These are phyloP conservation scores for Daldinia vernicosa DNA, from an alignment of 495 filamentous ascomycete genomes.

Conservation along the genomic window DNA sequence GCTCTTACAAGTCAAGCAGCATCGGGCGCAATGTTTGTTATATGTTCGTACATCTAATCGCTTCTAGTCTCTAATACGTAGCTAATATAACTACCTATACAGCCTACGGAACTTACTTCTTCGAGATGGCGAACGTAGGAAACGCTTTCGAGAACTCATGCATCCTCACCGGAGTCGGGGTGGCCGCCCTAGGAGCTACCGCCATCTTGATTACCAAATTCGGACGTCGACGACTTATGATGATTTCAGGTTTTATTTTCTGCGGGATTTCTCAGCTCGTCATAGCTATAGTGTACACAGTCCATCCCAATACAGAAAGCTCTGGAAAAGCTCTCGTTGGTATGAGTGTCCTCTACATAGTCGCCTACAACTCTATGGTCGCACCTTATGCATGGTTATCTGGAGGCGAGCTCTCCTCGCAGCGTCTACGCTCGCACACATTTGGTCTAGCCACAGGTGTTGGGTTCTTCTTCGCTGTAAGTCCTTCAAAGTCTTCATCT, in stretches of 20 bases:
- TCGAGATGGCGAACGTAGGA: slow-evolving; percentile 68
- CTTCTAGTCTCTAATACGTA: not conserved
- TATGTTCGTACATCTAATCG: slow-evolving; percentile 48
- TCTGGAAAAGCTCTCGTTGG: slow-evolving; percentile 65
- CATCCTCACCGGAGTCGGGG: slow-evolving; percentile 64
- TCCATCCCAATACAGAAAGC: slow-evolving; percentile 52
- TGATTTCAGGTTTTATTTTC: slow-evolving; percentile 59
- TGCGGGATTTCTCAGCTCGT: slow-evolving; percentile 65
- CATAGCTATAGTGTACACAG: slow-evolving; percentile 64
- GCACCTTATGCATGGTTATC: slow-evolving; percentile 69
- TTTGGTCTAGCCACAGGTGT: slow-evolving; percentile 64
- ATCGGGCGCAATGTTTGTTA: slow-evolving; percentile 69
- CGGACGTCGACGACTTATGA: slow-evolving; percentile 63
- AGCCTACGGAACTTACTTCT: slow-evolving; percentile 72
- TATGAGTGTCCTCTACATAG: slow-evolving; percentile 65
- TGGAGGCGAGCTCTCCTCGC: slow-evolving; percentile 66
- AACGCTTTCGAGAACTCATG: slow-evolving; percentile 68
- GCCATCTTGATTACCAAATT: slow-evolving; percentile 61
- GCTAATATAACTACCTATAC: slow-evolving; percentile 30
- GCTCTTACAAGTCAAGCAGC: slow-evolving; percentile 65
- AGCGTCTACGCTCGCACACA: slow-evolving; percentile 64
- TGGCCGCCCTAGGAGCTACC: slow-evolving; percentile 66
- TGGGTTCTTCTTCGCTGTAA: slow-evolving; percentile 59
- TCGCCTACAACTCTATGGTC: slow-evolving; percentile 64
- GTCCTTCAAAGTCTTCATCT: not conserved